These are phyloP conservation scores for Fomitopsis betulina DNA, from an alignment of 1,284 basidiomycete genomes.

Conservation along the genomic window DNA sequence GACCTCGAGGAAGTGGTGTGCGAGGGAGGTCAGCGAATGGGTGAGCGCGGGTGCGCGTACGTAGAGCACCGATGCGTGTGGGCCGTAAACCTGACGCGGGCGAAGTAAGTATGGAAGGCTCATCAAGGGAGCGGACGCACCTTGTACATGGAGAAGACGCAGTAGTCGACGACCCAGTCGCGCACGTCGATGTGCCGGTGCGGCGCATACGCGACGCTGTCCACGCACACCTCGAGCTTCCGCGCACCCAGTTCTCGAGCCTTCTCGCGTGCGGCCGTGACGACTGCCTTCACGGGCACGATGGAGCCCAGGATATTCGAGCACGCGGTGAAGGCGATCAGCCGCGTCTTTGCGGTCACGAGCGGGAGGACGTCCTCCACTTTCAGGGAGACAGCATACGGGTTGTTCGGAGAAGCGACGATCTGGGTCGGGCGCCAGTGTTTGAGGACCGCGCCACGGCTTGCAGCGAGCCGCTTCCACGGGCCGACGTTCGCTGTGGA, in stretches of 20 bases:
- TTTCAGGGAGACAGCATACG: slow-evolving; percentile 59
- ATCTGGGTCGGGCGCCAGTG: slow-evolving; percentile 50
- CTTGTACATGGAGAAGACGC: slow-evolving; percentile 75
- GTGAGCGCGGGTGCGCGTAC: slow-evolving; percentile 42
- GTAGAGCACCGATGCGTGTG: slow-evolving; percentile 68
- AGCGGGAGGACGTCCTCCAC: slow-evolving; percentile 58
- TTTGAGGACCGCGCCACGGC: slow-evolving; percentile 50
- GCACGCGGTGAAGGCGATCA: slow-evolving; percentile 72
- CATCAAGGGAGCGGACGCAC: slow-evolving; percentile 28
- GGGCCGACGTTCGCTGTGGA: slow-evolving; percentile 65
- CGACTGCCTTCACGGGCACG: slow-evolving; percentile 54
- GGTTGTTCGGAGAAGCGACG: slow-evolving; percentile 45
- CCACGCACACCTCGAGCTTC: slow-evolving; percentile 63
- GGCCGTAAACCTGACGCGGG: slow-evolving; percentile 61
- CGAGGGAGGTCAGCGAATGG: slow-evolving; percentile 49
- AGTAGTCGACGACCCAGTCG: slow-evolving; percentile 74
- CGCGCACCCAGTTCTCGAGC: slow-evolving; percentile 50
- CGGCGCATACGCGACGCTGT: slow-evolving; percentile 79
- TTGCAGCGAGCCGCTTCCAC: slow-evolving; percentile 72
- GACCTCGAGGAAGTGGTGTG: slow-evolving; percentile 66
- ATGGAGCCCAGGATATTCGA: slow-evolving; percentile 75
- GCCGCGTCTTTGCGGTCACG: slow-evolving; percentile 59
- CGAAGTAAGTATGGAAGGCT: not conserved
- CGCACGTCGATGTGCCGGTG: slow-evolving; percentile 67
- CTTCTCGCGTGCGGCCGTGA: slow-evolving; percentile 44